Evolutionary conservation across 345 rosid genomes (phyloP).

Genomic region (Acer yangbiense): DNA sequence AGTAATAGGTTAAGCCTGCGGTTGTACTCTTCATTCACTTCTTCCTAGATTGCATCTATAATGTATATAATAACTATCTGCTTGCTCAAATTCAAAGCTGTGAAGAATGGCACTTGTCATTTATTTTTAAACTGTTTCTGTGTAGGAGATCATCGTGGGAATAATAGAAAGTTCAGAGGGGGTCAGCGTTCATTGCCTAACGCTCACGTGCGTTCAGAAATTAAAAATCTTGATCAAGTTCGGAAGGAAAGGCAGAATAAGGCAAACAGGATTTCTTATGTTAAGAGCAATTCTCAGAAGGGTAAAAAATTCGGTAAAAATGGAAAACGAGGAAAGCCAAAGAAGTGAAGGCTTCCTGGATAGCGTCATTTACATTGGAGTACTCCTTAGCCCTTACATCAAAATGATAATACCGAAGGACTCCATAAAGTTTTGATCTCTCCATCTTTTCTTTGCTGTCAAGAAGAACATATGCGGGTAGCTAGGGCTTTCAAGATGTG

Average conservation of each 20-base stretch:
- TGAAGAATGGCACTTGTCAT: neutral
- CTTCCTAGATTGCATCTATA: neutral
- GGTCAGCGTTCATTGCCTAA: conserved; percentile 53
- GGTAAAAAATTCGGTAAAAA: conserved; percentile 38
- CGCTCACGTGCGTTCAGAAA: conserved; percentile 80
- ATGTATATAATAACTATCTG: neutral
- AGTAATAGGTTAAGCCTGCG: neutral
- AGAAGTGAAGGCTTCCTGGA: conserved; percentile 19
- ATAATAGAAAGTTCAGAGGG: conserved; percentile 51
- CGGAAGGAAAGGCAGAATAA: conserved; percentile 86
- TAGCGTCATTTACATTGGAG: neutral
- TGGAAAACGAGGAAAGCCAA: conserved; percentile 45
- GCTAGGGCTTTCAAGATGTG: neutral
- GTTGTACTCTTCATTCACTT: neutral
- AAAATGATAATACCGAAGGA: neutral
- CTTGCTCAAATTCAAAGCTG: neutral
- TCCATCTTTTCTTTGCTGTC: neutral
- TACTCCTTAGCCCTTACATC: neutral
- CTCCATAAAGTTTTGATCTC: conserved; percentile 15
- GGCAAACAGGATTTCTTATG: conserved; percentile 53
- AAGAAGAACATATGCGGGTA: neutral
- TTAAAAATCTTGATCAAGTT: conserved; percentile 84
- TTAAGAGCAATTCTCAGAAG: conserved; percentile 61
- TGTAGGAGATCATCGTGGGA: conserved; percentile 42
- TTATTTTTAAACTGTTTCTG: neutral